Evolutionary conservation across 2,329 filamentous ascomycete genomes (phyloP).

Genomic region (Septoria petroselini): DNA sequence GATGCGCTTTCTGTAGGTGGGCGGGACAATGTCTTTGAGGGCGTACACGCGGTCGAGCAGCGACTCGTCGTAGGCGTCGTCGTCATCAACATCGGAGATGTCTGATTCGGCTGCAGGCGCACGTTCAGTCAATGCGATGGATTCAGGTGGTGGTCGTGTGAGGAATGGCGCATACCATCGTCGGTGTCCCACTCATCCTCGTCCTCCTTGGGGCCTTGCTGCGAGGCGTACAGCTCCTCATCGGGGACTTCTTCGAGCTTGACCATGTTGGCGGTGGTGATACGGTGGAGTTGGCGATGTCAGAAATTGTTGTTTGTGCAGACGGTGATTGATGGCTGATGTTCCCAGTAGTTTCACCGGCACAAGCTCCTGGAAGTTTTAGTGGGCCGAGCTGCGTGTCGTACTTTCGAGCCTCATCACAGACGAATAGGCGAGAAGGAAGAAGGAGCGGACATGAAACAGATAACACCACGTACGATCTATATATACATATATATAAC

Average conservation of each 20-base stretch:
- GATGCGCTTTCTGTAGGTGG: constrained; percentile 45
- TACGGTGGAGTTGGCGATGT: background rate
- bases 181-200: constrained; percentile 87
- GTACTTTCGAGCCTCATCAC: background rate
- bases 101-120: constrained; percentile 61
- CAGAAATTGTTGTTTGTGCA: background rate
- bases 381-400: too few relatives aligned
- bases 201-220: constrained; percentile 62
- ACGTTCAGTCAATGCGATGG: constrained; percentile 15
- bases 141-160: background rate
- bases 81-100: constrained; percentile 68
- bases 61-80: constrained; percentile 51
- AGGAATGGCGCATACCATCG: constrained; percentile 63
- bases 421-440: background rate
- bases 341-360: too few relatives aligned
- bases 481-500: background rate
- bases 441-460: background rate
- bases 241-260: constrained; percentile 96
- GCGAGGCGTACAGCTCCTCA: constrained; percentile 79
- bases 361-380: background rate
- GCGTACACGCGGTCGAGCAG: constrained; percentile 44
- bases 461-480: background rate
- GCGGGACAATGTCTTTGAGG: constrained; percentile 46
- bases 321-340: background rate
- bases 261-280: constrained; percentile 66